A percentile compares a stretch with the other conserved stretches of the same genome.
Evolutionary conservation across 2,329 filamentous ascomycete genomes (phyloP).

Genomic region (Aspergillus quadricinctus): DNA sequence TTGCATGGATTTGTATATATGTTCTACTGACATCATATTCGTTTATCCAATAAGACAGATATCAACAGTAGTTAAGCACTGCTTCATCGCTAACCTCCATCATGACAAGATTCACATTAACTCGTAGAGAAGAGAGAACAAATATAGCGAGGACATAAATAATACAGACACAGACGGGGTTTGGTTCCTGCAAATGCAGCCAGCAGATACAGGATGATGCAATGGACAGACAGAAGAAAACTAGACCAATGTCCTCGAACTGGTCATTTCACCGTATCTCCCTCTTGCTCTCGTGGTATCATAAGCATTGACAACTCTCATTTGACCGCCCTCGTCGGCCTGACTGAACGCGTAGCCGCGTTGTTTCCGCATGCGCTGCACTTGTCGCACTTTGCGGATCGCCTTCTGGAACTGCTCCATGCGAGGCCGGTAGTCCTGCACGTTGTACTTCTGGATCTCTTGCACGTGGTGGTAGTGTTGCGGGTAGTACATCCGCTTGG

Average conservation of each 20-base stretch:
- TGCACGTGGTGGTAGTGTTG: conserved; percentile 97
- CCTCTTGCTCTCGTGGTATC: conserved; percentile 92
- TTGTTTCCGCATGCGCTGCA: conserved; percentile 98
- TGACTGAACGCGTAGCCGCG: conserved; percentile 97
- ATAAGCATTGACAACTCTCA: conserved; percentile 91
- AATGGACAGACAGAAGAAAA: neutral
- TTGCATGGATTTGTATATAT: too few relatives aligned
- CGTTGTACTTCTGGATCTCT: conserved; percentile 99
- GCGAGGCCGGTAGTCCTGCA: conserved; percentile 94
- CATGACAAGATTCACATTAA: too few relatives aligned
- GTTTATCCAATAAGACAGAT: neutral
- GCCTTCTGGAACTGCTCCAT: conserved; percentile 99
- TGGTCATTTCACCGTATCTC: conserved; percentile 91
- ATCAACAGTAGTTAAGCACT: too few relatives aligned
- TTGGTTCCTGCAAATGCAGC: too few relatives aligned
- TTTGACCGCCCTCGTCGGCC: conserved; percentile 86
- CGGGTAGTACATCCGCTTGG: conserved; percentile 93
- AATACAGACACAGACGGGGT: neutral
- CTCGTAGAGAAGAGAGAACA: neutral
- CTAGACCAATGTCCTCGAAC: conserved; percentile 43
- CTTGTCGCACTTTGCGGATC: conserved; percentile 95
- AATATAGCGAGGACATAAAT: neutral
- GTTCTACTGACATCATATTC: too few relatives aligned
- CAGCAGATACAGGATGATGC: neutral
- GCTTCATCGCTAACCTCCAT: too few relatives aligned